Base-by-base conservation (phyloP, 1,139 yeast species). In the Kurtzmaniella quercitrusa region DNA sequence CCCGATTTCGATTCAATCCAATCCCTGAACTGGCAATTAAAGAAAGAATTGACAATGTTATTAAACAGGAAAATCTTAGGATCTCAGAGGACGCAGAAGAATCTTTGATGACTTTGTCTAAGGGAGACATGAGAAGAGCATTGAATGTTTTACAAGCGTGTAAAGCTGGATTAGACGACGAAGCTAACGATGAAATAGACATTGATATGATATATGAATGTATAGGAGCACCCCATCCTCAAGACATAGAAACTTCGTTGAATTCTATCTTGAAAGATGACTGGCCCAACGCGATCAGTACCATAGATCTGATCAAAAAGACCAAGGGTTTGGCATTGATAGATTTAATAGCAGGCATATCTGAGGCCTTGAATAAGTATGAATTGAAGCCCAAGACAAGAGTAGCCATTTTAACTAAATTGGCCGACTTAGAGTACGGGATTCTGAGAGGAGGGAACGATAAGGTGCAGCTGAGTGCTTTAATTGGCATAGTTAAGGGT, bases 71-170 rank as follows among this genome's bases (percentile, higher is more conserved):
- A 56, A 63, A 77, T 1, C 68, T 93, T 40, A 65, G 70, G 10
- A 70, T 94, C 18, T 59, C 73, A 0, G 63, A 71, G 0, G 81
- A 72, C 1, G 98, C 96, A 0, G 68, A 77, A 41, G 63, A 64
- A 1, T 82, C 96, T 1, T 70, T 94, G 44, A 68, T 93, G 48
- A 71, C 68, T 43, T 73, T 93, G 45, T 77, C 95, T 8, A 77
- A 80, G 48, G 99, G 99, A 42, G 99, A 94, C 63, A 94, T 94
- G 98, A 81, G 98, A 68, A 80, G 89, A 48, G 96, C 95, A 1
- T 74, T 94, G 53, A 94, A 94, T 59, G 97, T 94, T 7, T 65
- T 94, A 43, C 99, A 94, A 65, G 95, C 98, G 0, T 88, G 98
- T 61, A 79, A 86, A 50, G 90, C 96, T 0, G 87, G 95, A 0